Percentiles rank a stretch among this genome's conserved stretches.
Conservation (phyloP, 2,329 filamentous ascomycete genomes). For the Trichoderma brevicompactum region DNA sequence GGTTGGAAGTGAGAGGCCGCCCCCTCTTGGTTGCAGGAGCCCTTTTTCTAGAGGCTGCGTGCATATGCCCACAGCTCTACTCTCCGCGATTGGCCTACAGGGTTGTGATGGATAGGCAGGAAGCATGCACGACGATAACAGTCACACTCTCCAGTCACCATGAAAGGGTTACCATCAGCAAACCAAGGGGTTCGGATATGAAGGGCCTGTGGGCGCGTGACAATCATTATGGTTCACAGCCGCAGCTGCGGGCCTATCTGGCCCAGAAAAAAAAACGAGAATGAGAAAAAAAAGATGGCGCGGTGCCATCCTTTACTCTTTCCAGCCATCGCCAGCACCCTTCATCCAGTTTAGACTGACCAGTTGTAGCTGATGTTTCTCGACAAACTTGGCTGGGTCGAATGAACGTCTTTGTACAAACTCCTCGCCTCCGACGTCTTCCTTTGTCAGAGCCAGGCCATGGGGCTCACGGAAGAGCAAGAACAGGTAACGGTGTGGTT, state of each 20-base stretch:
- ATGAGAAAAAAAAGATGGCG: not conserved
- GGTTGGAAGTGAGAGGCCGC: not conserved
- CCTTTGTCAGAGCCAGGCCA: conserved; percentile 42
- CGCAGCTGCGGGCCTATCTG: conserved; percentile 19
- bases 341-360: conserved; percentile 53
- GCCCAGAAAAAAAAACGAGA: not conserved
- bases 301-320: conserved; percentile 31
- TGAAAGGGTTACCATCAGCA: conserved; percentile 16
- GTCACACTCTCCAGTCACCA: conserved; percentile 25
- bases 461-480: conserved; percentile 49
- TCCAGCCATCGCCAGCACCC: conserved; percentile 51
- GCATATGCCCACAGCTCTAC: conserved; percentile 22
- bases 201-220: conserved; percentile 16
- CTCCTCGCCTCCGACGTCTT: conserved; percentile 53
- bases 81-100: conserved; percentile 23
- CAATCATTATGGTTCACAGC: conserved; percentile 18
- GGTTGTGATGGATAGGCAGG: conserved; percentile 15
- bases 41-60: conserved; percentile 8
- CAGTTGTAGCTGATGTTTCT: conserved; percentile 45
- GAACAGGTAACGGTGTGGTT: conserved; percentile 54
- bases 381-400: conserved; percentile 45
- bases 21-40: conserved; percentile 17
- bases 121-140: conserved; percentile 27
- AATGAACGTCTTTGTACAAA: conserved; percentile 52
- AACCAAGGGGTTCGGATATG: conserved; percentile 18